Percentiles rank a stretch among this genome's conserved stretches.
phyloP scores from a whole-genome alignment of 2,329 filamentous ascomycete species.

The Sclerotinia spermophila region DNA sequence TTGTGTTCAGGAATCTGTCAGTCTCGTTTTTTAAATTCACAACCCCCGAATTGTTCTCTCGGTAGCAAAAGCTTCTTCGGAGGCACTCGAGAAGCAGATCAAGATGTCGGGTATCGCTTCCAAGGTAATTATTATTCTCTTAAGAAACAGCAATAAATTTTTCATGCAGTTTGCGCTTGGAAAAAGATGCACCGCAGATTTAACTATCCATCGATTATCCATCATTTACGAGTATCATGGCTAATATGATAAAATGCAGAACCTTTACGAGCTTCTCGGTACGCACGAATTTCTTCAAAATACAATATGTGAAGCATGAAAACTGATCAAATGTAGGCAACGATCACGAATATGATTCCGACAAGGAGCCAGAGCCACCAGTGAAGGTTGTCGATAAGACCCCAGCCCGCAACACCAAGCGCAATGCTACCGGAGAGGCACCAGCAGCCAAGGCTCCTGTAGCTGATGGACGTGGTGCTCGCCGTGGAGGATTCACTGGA shows the following conservation, averaged over 20 bases:
- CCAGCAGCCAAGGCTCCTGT: conserved; percentile 43
- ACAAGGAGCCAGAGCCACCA: conserved; percentile 72
- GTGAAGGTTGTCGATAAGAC: conserved; percentile 89
- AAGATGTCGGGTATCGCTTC: conserved; percentile 41
- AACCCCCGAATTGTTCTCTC: conserved; percentile 38
- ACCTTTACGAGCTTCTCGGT: conserved; percentile 98
- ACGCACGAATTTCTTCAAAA: conserved; percentile 42
- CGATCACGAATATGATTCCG: conserved; percentile 61
- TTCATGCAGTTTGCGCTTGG: conserved; percentile 21
- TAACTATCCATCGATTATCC: conserved; percentile 5
- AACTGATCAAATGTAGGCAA: conserved; percentile 44
- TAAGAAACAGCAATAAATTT: neutral
- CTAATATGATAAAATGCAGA: conserved; percentile 57
- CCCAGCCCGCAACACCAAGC: conserved; percentile 69
- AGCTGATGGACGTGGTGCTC: conserved; percentile 29
- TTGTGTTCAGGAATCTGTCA: conserved; percentile 38
- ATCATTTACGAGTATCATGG: conserved; percentile 24
- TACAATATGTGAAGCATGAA: conserved; percentile 28
- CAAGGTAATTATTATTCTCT: conserved; percentile 34
- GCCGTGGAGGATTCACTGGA: conserved; percentile 60
- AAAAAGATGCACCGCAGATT: conserved; percentile 17
- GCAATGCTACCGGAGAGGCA: conserved; percentile 75
- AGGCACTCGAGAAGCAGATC: conserved; percentile 39
- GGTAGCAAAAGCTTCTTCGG: conserved; percentile 40
- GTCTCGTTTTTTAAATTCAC: conserved; percentile 33